These are phyloP conservation scores for Hypoxylon sp. DNA, from an alignment of 2,329 filamentous ascomycete species.

Conservation along the genomic window DNA sequence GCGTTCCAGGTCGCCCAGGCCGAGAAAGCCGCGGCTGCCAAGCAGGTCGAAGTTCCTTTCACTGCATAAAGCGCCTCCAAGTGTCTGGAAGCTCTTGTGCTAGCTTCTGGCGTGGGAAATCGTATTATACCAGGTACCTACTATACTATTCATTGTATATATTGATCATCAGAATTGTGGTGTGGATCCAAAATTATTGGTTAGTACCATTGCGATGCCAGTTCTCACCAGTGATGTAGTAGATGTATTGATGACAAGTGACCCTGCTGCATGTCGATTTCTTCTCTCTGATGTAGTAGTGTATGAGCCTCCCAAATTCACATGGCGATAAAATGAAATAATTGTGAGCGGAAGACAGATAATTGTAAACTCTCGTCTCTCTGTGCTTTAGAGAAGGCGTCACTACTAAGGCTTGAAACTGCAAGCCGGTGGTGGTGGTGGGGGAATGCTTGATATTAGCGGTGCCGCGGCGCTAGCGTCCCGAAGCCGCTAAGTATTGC, in stretches of 20 bases:
- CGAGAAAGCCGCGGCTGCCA: conserved; percentile 40
- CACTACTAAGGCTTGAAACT: neutral
- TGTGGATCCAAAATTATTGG: neutral
- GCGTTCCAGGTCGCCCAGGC: conserved; percentile 50
- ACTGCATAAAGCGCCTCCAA: conserved; percentile 36
- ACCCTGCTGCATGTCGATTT: neutral
- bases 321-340: neutral
- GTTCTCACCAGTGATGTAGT: neutral
- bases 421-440: neutral
- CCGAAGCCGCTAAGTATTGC: neutral
- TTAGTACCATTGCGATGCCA: neutral
- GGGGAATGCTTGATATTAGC: neutral
- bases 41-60: conserved; percentile 45
- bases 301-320: neutral
- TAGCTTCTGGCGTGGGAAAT: neutral
- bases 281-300: neutral
- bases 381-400: neutral
- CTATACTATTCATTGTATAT: conserved; percentile 1
- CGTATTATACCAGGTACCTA: neutral
- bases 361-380: neutral
- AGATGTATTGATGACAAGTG: neutral
- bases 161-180: neutral
- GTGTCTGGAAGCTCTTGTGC: neutral
- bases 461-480: neutral
- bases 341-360: neutral